Evolutionary conservation across 768 basidiomycete genomes (phyloP).

Genomic region (Leucosporidium scottii): DNA sequence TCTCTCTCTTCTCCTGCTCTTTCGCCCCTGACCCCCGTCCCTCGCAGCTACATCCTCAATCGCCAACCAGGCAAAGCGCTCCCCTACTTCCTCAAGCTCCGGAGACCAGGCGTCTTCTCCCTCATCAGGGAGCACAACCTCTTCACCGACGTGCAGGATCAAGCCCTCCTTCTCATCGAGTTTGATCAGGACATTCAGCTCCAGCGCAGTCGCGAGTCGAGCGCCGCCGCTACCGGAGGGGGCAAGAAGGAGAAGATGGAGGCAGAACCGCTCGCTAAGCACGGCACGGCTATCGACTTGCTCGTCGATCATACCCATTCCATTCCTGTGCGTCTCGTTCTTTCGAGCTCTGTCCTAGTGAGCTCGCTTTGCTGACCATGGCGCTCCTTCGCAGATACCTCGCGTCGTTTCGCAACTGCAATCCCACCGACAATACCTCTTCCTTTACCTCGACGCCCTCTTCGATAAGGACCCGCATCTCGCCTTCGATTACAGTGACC

Average conservation of each 20-base stretch:
- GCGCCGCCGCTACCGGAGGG: conserved; percentile 12
- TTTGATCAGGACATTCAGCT: conserved; percentile 72
- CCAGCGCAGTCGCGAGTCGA: background rate
- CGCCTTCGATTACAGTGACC: conserved; percentile 72
- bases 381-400: conserved; percentile 53
- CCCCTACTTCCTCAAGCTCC: conserved; percentile 77
- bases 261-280: conserved; percentile 23
- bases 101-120: conserved; percentile 83
- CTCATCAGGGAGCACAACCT: conserved; percentile 88
- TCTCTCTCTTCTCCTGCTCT: background rate
- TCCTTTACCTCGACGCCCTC: conserved; percentile 85
- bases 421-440: conserved; percentile 68
- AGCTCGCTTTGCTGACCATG: conserved; percentile 5
- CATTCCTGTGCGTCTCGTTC: conserved; percentile 63
- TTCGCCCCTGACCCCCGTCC: background rate
- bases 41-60: conserved; percentile 65
- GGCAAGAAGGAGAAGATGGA: conserved; percentile 30
- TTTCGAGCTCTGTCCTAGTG: no score
- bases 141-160: conserved; percentile 90
- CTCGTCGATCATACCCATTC: conserved; percentile 92
- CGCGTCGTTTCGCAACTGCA: conserved; percentile 83
- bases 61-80: conserved; percentile 91
- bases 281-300: conserved; percentile 73
- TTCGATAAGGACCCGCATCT: conserved; percentile 78
- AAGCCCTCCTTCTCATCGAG: conserved; percentile 82